Conservation (phyloP, 2,329 filamentous ascomycete species). For the Xylaria polymorpha region DNA sequence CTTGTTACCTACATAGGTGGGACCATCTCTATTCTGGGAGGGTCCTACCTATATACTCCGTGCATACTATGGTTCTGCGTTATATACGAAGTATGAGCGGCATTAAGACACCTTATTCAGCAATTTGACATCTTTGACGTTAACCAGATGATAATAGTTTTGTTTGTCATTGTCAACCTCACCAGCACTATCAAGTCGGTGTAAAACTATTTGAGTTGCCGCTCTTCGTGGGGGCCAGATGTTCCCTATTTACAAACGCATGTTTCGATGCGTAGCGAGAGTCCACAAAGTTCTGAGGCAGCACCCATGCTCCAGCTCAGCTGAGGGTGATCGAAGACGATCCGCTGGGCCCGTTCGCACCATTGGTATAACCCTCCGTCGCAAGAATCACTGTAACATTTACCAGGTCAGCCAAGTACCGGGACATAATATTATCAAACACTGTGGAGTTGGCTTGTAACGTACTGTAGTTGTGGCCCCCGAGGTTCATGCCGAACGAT, state of each 20-base stretch:
- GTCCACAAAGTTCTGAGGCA: no score
- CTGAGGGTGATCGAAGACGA: conserved; percentile 42
- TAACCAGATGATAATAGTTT: not conserved
- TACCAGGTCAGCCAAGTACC: not conserved
- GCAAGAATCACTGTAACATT: conserved; percentile 43
- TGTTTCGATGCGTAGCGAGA: not conserved
- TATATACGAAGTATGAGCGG: no score
- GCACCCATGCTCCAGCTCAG: conserved; percentile 18
- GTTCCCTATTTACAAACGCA: not conserved
- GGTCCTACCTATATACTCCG: no score
- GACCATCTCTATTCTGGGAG: no score
- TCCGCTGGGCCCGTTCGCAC: conserved; percentile 42
- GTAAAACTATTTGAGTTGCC: not conserved
- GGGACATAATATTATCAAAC: not conserved
- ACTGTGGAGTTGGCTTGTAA: not conserved
- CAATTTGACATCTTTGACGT: not conserved
- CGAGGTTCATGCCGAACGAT: conserved; percentile 60
- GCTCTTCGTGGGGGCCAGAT: not conserved
- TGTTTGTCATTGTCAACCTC: not conserved
- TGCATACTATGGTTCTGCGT: no score
- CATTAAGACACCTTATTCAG: no score
- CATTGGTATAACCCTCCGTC: conserved; percentile 46
- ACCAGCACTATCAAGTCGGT: not conserved
- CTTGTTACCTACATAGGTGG: no score
- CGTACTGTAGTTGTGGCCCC: conserved; percentile 61